Base-by-base conservation (phyloP, 2,329 filamentous ascomycete genomes). In the Clarireedia homoeocarpa region DNA sequence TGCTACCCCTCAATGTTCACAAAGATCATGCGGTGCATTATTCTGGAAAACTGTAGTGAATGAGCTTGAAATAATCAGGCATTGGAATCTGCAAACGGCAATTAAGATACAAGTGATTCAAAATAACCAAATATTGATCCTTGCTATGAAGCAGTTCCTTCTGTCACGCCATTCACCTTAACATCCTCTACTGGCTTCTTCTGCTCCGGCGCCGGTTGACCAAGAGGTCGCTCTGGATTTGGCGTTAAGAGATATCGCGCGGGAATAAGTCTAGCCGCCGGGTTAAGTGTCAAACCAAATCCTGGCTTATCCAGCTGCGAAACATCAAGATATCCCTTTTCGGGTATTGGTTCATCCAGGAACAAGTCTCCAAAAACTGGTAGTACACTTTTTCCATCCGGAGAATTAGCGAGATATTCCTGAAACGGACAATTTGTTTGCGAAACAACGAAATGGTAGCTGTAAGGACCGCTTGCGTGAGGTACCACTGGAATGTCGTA, bases 401-500 rank as follows among this genome's bases (percentile, higher is more conserved):
- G 83, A 2, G 90, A 95, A 74, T 96, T 96, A 64, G 91, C 91
- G 24, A 96, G 80, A 69, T 96, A 96, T 73, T 96, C 91, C 72
- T 96, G 91, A 79, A 96, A 96, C 5, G 91, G 91, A 14, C 87
- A 89, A 74, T 96, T 95, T 61, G 89, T 83, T 73, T 96, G 91
- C 46, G 90, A 95, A 59, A 96, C 86, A 62, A 96, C 91, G 69
- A 95, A 96, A 73, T 96, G 91, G 74, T 96, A 96, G 67, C 89
- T 94, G 75, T 96, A 96, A 3, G 91, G 89, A 1, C 91, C 91
- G 59, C 88, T 94, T 46, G 91, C 91, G 69, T 96, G 91, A n/a
- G 91, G 91, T 14, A 96, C 89, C 15, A 96, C 91, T 12, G 91
- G 91, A 58, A 96, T 88, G 68, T 96, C 91, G 72, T 96, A 96